These are phyloP conservation scores for Aureobasidium vineae DNA, from an alignment of 2,329 filamentous ascomycete species.

Conservation along the genomic window DNA sequence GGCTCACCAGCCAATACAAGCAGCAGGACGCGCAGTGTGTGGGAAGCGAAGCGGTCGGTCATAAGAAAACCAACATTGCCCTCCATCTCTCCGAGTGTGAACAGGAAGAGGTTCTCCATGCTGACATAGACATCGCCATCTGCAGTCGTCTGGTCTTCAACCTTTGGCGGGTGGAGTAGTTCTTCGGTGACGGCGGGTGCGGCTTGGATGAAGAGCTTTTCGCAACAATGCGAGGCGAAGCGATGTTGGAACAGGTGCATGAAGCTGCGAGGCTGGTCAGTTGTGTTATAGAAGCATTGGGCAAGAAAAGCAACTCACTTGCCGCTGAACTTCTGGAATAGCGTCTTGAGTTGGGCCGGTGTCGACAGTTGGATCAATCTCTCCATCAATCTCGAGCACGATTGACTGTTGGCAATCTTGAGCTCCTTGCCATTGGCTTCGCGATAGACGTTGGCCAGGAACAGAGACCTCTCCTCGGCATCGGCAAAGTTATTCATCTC, in stretches of 20 bases:
- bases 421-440: slow-evolving; percentile 91
- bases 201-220: slow-evolving; percentile 82
- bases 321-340: slow-evolving; percentile 81
- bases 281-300: neutral
- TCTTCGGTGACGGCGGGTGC: slow-evolving; percentile 77
- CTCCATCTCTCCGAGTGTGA: slow-evolving; percentile 83
- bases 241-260: slow-evolving; percentile 87
- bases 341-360: slow-evolving; percentile 73
- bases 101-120: slow-evolving; percentile 83
- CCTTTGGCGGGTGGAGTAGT: slow-evolving; percentile 52
- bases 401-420: slow-evolving; percentile 94
- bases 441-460: slow-evolving; percentile 75
- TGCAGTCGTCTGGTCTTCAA: slow-evolving; percentile 43
- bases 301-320: slow-evolving; percentile 54
- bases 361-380: slow-evolving; percentile 80
- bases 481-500: slow-evolving; percentile 84
- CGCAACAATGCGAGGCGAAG: slow-evolving; percentile 96
- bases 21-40: slow-evolving; percentile 81
- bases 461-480: slow-evolving; percentile 57
- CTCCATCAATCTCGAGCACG: slow-evolving; percentile 91
- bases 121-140: slow-evolving; percentile 56
- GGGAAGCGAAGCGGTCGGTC: slow-evolving; percentile 86
- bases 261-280: slow-evolving; percentile 53
- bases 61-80: slow-evolving; percentile 77
- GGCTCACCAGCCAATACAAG: slow-evolving; percentile 82